A percentile compares a stretch with the other conserved stretches of the same genome.
Conservation (phyloP, 176 grass and related monocot genomes). For the Themeda triandra region DNA sequence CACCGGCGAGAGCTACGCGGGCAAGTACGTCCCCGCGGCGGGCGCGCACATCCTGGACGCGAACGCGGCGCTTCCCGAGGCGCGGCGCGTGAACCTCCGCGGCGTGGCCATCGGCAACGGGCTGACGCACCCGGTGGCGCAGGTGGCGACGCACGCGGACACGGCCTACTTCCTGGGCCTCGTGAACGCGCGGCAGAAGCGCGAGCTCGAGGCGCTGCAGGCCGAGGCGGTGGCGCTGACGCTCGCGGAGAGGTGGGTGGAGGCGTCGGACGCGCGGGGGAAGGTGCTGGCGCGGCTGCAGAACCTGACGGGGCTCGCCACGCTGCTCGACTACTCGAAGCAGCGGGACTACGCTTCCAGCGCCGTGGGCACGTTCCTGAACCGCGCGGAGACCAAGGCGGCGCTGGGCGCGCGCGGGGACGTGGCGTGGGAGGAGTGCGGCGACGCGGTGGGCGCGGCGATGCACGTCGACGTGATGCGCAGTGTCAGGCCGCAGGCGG, state of each 20-base stretch:
- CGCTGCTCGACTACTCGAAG: neutral
- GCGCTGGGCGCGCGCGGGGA: conserved; percentile 31
- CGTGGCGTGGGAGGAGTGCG: conserved; percentile 38
- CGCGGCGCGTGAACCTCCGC: neutral
- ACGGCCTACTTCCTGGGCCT: conserved; percentile 47
- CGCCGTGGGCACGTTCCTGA: conserved; percentile 21
- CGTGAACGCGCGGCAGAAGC: conserved; percentile 24
- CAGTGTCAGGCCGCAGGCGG: conserved; percentile 29
- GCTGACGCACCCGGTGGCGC: conserved; percentile 40
- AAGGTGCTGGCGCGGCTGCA: neutral
- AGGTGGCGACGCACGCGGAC: conserved; percentile 40
- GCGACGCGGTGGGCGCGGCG: conserved; percentile 14
- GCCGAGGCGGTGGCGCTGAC: neutral
- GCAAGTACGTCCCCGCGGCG: conserved; percentile 1
- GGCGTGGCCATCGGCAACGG: conserved; percentile 51
- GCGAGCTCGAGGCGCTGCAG: conserved; percentile 30
- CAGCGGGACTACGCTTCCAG: neutral
- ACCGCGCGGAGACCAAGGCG: conserved; percentile 32
- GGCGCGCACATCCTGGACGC: neutral
- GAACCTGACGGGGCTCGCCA: neutral
- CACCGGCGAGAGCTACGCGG: conserved; percentile 4
- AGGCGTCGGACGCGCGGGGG: neutral
- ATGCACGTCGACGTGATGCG: conserved; percentile 66
- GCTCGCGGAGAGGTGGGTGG: neutral
- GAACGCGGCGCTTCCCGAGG: neutral